Conservation (phyloP, 805 yeast genomes). For the Tetrapisispora nanseiensis region DNA sequence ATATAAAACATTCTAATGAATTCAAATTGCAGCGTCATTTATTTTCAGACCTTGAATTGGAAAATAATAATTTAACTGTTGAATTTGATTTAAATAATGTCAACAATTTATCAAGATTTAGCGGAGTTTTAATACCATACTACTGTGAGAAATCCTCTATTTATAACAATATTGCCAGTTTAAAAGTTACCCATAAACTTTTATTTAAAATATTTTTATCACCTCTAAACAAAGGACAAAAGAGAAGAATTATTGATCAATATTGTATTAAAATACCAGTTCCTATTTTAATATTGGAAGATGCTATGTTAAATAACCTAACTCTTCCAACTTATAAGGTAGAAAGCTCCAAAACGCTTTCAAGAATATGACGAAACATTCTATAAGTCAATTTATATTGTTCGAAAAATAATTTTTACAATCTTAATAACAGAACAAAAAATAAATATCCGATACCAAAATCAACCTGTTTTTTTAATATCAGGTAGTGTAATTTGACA, state of each 20-base stretch:
- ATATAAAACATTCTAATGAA: neutral
- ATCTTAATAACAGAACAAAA: no score
- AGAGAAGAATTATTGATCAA: neutral
- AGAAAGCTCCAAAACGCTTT: neutral
- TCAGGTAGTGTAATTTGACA: no score
- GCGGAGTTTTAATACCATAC: conserved; percentile 6
- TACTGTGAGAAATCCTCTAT: conserved; percentile 10
- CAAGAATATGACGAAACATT: no score
- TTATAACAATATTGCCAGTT: conserved; percentile 3
- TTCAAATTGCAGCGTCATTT: neutral
- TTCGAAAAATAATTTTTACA: no score
- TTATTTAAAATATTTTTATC: conserved; percentile 4
- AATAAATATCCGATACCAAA: no score
- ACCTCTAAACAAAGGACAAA: neutral
- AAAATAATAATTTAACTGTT: neutral
- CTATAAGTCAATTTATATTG: no score
- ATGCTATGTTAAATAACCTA: conserved; percentile 1
- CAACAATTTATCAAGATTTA: neutral
- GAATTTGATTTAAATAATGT: neutral
- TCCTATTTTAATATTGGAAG: conserved; percentile 11
- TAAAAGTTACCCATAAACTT: conserved; percentile 13
- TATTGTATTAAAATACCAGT: conserved; percentile 3
- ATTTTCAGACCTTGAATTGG: neutral
- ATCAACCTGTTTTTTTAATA: no score
- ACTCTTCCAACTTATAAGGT: conserved; percentile 2